phyloP scores from a whole-genome alignment of 495 filamentous ascomycete genomes.

The Staphylotrichum longicolle region DNA sequence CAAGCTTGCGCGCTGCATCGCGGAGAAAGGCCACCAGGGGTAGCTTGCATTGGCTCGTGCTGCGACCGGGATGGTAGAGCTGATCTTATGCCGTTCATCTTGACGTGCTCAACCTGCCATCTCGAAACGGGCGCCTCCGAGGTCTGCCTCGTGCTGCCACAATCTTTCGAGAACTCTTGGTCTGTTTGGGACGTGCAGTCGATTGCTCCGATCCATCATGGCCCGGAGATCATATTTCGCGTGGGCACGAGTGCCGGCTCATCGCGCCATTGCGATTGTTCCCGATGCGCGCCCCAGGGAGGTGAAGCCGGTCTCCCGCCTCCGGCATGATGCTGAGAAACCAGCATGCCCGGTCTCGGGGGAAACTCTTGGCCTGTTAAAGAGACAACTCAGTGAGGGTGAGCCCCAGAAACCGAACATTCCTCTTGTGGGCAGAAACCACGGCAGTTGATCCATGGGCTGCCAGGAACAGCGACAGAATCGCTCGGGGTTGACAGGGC shows the following conservation, averaged over 20 bases:
- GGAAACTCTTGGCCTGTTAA: not conserved
- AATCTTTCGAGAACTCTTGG: conserved; percentile 34
- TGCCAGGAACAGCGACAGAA: too few relatives aligned
- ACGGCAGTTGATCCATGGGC: too few relatives aligned
- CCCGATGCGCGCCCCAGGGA: conserved; percentile 31
- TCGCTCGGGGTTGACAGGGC: too few relatives aligned
- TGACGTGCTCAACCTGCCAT: conserved; percentile 26
- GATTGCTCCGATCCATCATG: conserved; percentile 12
- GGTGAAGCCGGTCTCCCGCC: conserved; percentile 16
- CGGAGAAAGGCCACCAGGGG: conserved; percentile 35
- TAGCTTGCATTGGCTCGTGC: conserved; percentile 34
- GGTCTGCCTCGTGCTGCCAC: not conserved
- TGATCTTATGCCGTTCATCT: conserved; percentile 51
- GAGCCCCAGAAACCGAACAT: too few relatives aligned
- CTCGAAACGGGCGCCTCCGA: conserved; percentile 30
- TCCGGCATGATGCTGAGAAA: conserved; percentile 16
- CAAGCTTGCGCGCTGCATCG: conserved; percentile 34
- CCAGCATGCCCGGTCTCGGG: not conserved
- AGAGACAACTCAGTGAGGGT: not conserved
- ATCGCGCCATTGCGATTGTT: conserved; percentile 23
- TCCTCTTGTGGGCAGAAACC: too few relatives aligned
- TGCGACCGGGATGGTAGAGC: conserved; percentile 51
- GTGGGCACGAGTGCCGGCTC: conserved; percentile 15
- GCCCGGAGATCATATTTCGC: conserved; percentile 24
- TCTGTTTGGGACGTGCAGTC: conserved; percentile 17